These are phyloP conservation scores for Trametes hirsuta DNA, from an alignment of 1,284 basidiomycete species.

Conservation along the genomic window DNA sequence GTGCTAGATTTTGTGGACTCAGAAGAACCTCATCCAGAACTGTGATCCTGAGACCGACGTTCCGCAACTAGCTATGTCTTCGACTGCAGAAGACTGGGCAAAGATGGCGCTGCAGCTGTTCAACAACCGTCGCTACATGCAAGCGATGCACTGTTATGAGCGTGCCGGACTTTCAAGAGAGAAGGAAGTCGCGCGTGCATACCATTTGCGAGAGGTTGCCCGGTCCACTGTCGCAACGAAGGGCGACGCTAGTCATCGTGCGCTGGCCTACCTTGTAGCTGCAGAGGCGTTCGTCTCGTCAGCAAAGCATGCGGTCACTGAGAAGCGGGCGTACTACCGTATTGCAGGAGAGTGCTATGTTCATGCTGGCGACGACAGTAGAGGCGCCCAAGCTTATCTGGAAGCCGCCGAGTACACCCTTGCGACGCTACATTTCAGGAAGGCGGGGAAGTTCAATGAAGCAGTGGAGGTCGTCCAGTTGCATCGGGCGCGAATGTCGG, in stretches of 20 bases:
- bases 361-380: slow-evolving; percentile 40
- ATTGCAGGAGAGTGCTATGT: slow-evolving; percentile 57
- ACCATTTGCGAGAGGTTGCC: slow-evolving; percentile 46
- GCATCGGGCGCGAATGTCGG: slow-evolving; percentile 38
- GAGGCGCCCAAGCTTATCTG: slow-evolving; percentile 35
- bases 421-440: slow-evolving; percentile 42
- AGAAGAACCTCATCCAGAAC: slow-evolving; percentile 45
- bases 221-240: slow-evolving; percentile 13
- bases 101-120: slow-evolving; percentile 57
- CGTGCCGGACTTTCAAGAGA: slow-evolving; percentile 51
- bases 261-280: slow-evolving; percentile 45
- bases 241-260: not conserved
- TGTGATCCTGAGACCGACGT: slow-evolving; percentile 47
- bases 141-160: slow-evolving; percentile 66
- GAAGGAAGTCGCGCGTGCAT: slow-evolving; percentile 50
- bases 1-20: slow-evolving; percentile 51
- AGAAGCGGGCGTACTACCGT: slow-evolving; percentile 44
- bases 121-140: slow-evolving; percentile 52
- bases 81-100: slow-evolving; percentile 58
- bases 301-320: slow-evolving; percentile 34
- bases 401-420: not conserved
- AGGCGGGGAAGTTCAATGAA: slow-evolving; percentile 54
- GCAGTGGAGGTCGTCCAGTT: slow-evolving; percentile 50
- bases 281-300: slow-evolving; percentile 56
- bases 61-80: slow-evolving; percentile 52